A percentile compares a stretch with the other conserved stretches of the same genome.
These are phyloP conservation scores for Paramecium octaurelia DNA, from an alignment of 73 alveolate genomes.

Conservation along the genomic window DNA sequence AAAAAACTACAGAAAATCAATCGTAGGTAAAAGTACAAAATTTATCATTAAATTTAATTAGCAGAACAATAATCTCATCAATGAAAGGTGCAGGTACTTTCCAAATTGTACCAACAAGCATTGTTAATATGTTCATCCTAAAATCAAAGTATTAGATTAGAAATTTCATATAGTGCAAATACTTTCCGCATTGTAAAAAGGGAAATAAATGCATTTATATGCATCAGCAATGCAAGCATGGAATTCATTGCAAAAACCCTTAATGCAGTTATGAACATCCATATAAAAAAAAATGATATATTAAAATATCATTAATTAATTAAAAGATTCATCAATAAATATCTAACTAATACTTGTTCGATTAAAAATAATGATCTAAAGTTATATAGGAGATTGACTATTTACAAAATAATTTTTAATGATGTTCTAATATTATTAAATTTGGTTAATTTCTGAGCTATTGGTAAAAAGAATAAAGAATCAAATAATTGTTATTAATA, in stretches of 20 bases:
- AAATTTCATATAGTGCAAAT: background rate
- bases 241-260: background rate
- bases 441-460: too few relatives aligned
- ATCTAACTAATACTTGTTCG: too few relatives aligned
- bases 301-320: background rate
- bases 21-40: background rate
- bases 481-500: too few relatives aligned
- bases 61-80: background rate
- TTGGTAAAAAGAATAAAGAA: too few relatives aligned
- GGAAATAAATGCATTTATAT: background rate
- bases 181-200: background rate
- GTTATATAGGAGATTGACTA: too few relatives aligned
- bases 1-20: background rate
- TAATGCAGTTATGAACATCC: background rate
- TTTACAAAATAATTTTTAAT: too few relatives aligned
- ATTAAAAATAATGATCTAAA: too few relatives aligned
- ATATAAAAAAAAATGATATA: background rate
- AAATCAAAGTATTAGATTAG: background rate
- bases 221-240: slow-evolving; percentile 9
- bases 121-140: background rate
- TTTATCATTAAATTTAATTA: background rate
- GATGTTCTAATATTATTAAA: too few relatives aligned
- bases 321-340: background rate
- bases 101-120: slow-evolving; percentile 8
- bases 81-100: slow-evolving; percentile 13